phyloP scores from a whole-genome alignment of 2,329 filamentous ascomycete genomes.

The Lasiodiplodia sp. region DNA sequence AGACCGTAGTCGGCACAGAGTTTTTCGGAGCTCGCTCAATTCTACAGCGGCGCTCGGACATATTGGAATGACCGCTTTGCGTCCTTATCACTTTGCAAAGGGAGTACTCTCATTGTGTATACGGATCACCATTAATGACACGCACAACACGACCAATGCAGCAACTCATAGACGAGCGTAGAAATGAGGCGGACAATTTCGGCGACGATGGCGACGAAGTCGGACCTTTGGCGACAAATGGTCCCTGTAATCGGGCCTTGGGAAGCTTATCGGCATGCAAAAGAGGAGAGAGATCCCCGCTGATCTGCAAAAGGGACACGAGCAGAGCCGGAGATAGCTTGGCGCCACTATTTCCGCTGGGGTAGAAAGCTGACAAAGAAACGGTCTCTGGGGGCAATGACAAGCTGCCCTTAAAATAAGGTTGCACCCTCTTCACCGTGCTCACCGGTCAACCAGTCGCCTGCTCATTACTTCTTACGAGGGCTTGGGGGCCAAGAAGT shows the following conservation, averaged over 20 bases:
- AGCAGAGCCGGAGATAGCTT: slow-evolving; percentile 6
- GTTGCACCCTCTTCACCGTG: background rate
- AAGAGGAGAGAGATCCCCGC: slow-evolving; percentile 17
- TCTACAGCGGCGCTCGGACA: background rate
- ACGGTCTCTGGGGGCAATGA: background rate
- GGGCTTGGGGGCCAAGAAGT: background rate
- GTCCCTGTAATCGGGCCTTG: slow-evolving; percentile 14
- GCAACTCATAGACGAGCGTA: slow-evolving; percentile 2
- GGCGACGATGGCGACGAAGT: background rate
- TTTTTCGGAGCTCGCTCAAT: background rate
- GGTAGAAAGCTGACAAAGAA: background rate
- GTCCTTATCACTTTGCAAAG: background rate
- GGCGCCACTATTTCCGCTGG: slow-evolving; percentile 5
- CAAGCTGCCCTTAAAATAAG: background rate
- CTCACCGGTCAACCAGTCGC: background rate
- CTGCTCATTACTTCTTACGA: background rate
- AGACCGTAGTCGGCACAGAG: background rate
- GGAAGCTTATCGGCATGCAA: slow-evolving; percentile 7
- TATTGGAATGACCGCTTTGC: background rate
- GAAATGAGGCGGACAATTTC: slow-evolving; percentile 17
- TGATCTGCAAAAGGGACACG: slow-evolving; percentile 9
- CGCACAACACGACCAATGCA: slow-evolving; percentile 8
- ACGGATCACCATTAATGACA: slow-evolving; percentile 15
- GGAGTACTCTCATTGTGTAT: background rate
- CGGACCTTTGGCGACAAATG: background rate